Base-by-base conservation (phyloP, 2,329 filamentous ascomycete species). In the Fusarium chaquense region DNA sequence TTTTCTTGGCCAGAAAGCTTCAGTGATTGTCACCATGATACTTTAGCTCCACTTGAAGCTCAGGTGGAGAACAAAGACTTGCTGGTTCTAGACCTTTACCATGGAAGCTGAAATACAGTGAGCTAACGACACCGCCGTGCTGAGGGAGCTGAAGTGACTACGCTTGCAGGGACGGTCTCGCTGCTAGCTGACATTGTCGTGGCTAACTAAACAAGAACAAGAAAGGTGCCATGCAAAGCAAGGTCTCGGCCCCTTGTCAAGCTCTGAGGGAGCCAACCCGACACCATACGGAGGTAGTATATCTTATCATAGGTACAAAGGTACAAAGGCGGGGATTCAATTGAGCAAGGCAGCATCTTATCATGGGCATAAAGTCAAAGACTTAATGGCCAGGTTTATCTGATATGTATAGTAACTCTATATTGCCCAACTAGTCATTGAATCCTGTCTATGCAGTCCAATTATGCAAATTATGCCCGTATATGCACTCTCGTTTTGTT, bases 81-180 rank as follows among this genome's bases (percentile, higher is more conserved):
- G 46, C 26, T 8, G 32, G 26, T 54, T 61, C 40, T 36, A 40
- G 38, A 12, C 35, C 28, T 57, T 36, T 11, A 12, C 38, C 33
- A 41, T 41, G 33, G 35, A 22, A 67, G 65, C 61, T 50, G 51
- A 45, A 36, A 22, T 46, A 38, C 41, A 55, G 47, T 30, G 46
- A 47, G 47, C 67, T 70, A 57, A 55, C 52, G 58, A 70, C 64
- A 63, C 58, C 43, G 54, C 67, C 49, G 33, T 33, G 35, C 54
- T 53, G 26, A 53, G 44, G 49, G 38, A 71, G 64, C 67, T 69
- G 53, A 65, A 65, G 46, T 46, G 30, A 41, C 45, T 46, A 45
- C 24, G 57, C 45, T 61, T 65, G 24, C 41, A 35, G 22, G 38
- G 32, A 49, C 40, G 24, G 49, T 26, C 35, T 26, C 20, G 24